phyloP scores from a whole-genome alignment of 495 filamentous ascomycete species.

The Letharia columbiana region DNA sequence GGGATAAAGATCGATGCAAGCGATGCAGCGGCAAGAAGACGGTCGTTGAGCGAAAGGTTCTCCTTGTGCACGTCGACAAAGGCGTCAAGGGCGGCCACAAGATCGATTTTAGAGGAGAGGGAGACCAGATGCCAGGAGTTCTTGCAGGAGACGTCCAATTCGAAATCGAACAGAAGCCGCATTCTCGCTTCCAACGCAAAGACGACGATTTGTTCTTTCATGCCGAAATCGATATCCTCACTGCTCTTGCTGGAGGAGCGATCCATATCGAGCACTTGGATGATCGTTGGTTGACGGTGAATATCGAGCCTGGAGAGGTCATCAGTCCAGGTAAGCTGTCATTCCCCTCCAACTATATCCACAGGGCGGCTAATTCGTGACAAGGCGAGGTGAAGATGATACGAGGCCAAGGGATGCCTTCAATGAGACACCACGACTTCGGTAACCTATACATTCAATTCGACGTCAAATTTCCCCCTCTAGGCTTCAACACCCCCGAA shows the following conservation, averaged over 20 bases:
- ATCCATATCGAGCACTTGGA: conserved; percentile 95
- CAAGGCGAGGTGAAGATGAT: conserved; percentile 87
- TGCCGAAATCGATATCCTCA: conserved; percentile 91
- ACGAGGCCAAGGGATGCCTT: conserved; percentile 96
- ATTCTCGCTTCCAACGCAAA: conserved; percentile 87
- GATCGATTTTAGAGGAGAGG: conserved; percentile 92
- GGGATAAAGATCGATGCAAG: conserved; percentile 95
- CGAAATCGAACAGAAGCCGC: conserved; percentile 97
- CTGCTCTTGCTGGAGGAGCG: conserved; percentile 80
- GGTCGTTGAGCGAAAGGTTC: conserved; percentile 89
- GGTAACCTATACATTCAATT: conserved; percentile 98
- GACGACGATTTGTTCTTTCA: conserved; percentile 95
- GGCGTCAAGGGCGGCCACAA: conserved; percentile 90
- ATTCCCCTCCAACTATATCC: not conserved
- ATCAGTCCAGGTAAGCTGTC: conserved; percentile 75
- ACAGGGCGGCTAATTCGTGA: conserved; percentile 24
- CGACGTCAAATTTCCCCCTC: conserved; percentile 84
- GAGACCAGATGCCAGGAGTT: conserved; percentile 91
- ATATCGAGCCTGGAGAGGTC: conserved; percentile 85
- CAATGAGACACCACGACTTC: conserved; percentile 86
- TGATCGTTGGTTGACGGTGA: conserved; percentile 88
- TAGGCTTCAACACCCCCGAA: conserved; percentile 41
- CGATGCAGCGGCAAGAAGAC: conserved; percentile 94
- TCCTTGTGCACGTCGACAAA: conserved; percentile 95
- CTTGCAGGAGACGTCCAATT: conserved; percentile 92